Evolutionary conservation across 768 basidiomycete species (phyloP).

Genomic region (Rhodotorula taiwanensis): DNA sequence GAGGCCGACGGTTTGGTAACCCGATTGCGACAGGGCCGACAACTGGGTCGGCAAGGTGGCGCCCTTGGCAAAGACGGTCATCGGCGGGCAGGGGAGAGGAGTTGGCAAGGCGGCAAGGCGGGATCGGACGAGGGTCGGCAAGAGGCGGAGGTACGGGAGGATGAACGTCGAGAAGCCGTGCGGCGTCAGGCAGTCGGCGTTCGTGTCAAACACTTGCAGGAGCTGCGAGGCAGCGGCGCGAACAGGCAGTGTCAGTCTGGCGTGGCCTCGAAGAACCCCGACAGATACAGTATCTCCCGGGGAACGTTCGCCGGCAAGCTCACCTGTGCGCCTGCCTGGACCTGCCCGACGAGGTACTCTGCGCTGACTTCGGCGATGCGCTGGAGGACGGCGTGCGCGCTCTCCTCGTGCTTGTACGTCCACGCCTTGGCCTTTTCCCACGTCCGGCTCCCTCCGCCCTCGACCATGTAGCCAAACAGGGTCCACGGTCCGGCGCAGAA

Average conservation of each 20-base stretch:
- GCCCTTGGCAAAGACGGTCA: slow-evolving; percentile 93
- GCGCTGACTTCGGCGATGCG: slow-evolving; percentile 83
- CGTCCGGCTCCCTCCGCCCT: slow-evolving; percentile 87
- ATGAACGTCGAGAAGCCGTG: slow-evolving; percentile 79
- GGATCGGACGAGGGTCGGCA: slow-evolving; percentile 61
- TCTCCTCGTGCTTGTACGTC: slow-evolving; percentile 82
- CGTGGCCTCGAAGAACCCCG: too few relatives aligned
- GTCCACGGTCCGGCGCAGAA: slow-evolving; percentile 99
- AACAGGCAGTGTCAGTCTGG: background rate
- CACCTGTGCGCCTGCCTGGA: slow-evolving; percentile 93
- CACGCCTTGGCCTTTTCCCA: slow-evolving; percentile 87
- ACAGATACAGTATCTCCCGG: too few relatives aligned
- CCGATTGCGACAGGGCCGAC: slow-evolving; percentile 55
- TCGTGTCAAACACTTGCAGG: slow-evolving; percentile 94
- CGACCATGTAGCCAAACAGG: slow-evolving; percentile 94
- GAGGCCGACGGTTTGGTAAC: slow-evolving; percentile 82
- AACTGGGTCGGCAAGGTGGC: slow-evolving; percentile 62
- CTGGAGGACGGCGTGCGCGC: slow-evolving; percentile 66
- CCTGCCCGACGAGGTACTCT: slow-evolving; percentile 84
- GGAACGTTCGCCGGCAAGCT: slow-evolving; percentile 30
- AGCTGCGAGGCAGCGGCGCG: slow-evolving; percentile 51
- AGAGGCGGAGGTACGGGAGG: slow-evolving; percentile 66
- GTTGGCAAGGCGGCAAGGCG: slow-evolving; percentile 51
- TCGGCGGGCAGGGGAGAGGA: slow-evolving; percentile 58
- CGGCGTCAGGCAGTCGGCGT: slow-evolving; percentile 85